A percentile compares a stretch with the other conserved stretches of the same genome.
Evolutionary conservation across 2,329 filamentous ascomycete species (phyloP).

Genomic region (Aspergillus sp.): DNA sequence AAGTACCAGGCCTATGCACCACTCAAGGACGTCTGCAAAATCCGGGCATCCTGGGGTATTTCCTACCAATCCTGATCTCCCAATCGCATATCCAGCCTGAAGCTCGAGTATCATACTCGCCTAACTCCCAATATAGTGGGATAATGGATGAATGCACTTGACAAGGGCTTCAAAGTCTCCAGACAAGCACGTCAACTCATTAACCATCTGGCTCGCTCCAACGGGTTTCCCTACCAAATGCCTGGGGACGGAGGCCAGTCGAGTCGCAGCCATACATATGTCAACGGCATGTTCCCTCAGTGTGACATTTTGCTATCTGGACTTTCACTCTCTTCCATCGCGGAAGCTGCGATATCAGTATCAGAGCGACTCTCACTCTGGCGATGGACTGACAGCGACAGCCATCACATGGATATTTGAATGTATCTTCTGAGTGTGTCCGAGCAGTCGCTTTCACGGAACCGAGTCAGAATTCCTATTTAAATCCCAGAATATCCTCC

Average conservation of each 20-base stretch:
- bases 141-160: slow-evolving; percentile 6
- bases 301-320: slow-evolving; percentile 2
- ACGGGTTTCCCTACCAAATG: neutral
- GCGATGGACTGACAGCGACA: slow-evolving; percentile 3
- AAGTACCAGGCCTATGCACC: slow-evolving; percentile 8
- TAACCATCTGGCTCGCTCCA: slow-evolving; percentile 5
- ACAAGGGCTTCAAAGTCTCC: slow-evolving; percentile 1
- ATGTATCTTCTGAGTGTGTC: neutral
- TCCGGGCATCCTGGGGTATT: slow-evolving; percentile 4
- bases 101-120: slow-evolving; percentile 5
- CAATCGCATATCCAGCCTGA: slow-evolving; percentile 4
- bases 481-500: slow-evolving; percentile 1
- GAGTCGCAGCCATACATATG: slow-evolving; percentile 5
- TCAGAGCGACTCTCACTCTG: neutral
- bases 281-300: slow-evolving; percentile 1
- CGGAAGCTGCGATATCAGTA: slow-evolving; percentile 1
- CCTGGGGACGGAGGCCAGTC: neutral
- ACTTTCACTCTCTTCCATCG: neutral
- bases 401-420: slow-evolving; percentile 8
- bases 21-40: slow-evolving; percentile 4
- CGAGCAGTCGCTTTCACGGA: slow-evolving; percentile 3
- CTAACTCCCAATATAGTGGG: slow-evolving; percentile 5
- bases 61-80: slow-evolving; percentile 1
- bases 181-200: slow-evolving; percentile 2
- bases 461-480: neutral